Evolutionary conservation across 257 asterid species (phyloP).

Genomic region (Linderniella brevidens): DNA sequence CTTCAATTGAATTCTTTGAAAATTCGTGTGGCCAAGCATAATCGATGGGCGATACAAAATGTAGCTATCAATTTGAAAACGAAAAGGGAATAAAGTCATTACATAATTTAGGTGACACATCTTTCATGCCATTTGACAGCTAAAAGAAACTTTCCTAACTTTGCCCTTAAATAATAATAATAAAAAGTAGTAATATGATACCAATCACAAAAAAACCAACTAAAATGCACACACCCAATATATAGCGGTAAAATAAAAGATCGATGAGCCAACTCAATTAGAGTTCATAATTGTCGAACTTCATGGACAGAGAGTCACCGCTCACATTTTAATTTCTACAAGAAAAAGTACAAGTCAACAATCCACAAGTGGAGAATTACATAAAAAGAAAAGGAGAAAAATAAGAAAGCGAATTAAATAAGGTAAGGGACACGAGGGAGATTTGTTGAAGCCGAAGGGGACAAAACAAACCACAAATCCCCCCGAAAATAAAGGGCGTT

Average conservation of each 20-base stretch:
- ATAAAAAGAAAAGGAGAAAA: neutral
- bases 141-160: conserved; percentile 15
- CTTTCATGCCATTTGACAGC: conserved; percentile 17
- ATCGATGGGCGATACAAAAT: conserved; percentile 10
- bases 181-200: neutral
- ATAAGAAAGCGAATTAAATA: conserved; percentile 11
- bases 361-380: neutral
- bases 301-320: too few relatives aligned
- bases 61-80: conserved; percentile 11
- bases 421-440: conserved; percentile 50
- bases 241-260: neutral
- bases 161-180: conserved; percentile 6
- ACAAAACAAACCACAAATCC: conserved; percentile 58
- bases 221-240: neutral
- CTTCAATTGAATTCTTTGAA: too few relatives aligned
- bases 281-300: too few relatives aligned
- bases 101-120: conserved; percentile 16
- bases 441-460: conserved; percentile 62
- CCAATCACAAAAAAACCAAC: conserved; percentile 1
- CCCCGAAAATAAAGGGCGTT: conserved; percentile 93
- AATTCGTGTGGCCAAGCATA: too few relatives aligned
- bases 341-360: neutral
- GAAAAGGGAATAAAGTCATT: conserved; percentile 14
- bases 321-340: neutral
- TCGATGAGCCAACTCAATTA: too few relatives aligned